phyloP scores from a whole-genome alignment of 495 filamentous ascomycete species.

The Xylaria longipes region DNA sequence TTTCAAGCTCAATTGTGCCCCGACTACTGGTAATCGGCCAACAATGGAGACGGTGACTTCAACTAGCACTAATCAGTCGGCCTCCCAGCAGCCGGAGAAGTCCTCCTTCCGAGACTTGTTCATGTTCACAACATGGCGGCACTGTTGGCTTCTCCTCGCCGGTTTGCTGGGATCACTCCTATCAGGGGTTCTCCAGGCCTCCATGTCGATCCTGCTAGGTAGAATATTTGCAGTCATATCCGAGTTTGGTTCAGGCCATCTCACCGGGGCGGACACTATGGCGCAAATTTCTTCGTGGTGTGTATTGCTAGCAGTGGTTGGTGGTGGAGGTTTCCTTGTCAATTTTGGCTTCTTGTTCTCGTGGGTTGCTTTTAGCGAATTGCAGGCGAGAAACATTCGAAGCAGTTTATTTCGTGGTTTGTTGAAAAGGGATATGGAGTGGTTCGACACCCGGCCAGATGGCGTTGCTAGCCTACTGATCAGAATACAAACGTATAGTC shows the following conservation, averaged over 20 bases:
- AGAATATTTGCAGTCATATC: constrained; percentile 76
- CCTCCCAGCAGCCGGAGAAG: constrained; percentile 38
- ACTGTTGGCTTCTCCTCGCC: constrained; percentile 59
- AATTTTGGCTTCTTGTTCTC: constrained; percentile 67
- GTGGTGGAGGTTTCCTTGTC: constrained; percentile 66
- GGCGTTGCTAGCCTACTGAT: constrained; percentile 76
- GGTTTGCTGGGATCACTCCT: constrained; percentile 62
- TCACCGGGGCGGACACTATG: constrained; percentile 58
- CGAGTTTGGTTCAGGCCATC: constrained; percentile 63
- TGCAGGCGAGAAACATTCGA: constrained; percentile 73
- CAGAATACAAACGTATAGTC: constrained; percentile 72
- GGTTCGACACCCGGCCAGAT: constrained; percentile 78
- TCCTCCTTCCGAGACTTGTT: constrained; percentile 63
- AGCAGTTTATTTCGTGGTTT: constrained; percentile 69
- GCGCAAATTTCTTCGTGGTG: constrained; percentile 63
- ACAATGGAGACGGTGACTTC: constrained; percentile 15
- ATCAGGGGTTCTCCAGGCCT: constrained; percentile 67
- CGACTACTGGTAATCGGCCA: neutral
- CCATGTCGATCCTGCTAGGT: constrained; percentile 74
- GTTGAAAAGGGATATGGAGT: constrained; percentile 74
- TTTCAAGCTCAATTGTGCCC: neutral
- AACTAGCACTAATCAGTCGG: constrained; percentile 28
- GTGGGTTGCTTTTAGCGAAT: constrained; percentile 81
- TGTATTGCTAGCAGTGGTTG: constrained; percentile 65
- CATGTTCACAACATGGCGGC: constrained; percentile 69